Base-by-base conservation (phyloP, 2,329 filamentous ascomycete genomes). In the Fusarium vanettenii region DNA sequence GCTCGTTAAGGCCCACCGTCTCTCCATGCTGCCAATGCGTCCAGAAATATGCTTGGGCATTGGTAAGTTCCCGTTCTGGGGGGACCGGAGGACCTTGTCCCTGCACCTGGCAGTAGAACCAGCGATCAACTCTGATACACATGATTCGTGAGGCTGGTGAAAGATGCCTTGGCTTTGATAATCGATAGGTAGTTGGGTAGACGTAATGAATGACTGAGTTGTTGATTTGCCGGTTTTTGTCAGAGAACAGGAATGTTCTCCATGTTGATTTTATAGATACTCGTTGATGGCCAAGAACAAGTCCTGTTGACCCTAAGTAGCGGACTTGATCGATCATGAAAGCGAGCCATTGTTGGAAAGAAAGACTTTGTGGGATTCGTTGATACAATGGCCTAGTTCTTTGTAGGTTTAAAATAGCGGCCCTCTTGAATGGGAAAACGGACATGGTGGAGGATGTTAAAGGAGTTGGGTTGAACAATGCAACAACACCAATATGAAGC, bases 121-220 rank as follows among this genome's bases (percentile, higher is more conserved):
- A 76, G 8, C 64, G 60, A 20, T 25, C 63, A 20, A 72, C 14
- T 35, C 48, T 64, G 48, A 72, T 76, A 43, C 74, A 76, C 71
- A 76, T 76, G 27, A 14, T 76, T 60, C 50, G 13, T 14, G 45
- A 16, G 9, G 59, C 4, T 35, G 27, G 6, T 29, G 18, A 11
- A 33, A 16, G 14, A n/a, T 35, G 7, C 9, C 7, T 9, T 52
- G 29, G 2, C 31, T 9, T 31, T 60, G 14, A 18, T 43, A 22
- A 48, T 25, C 1, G n/a, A 43, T 57, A 13, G 52, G 22, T 37
- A 20, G 37, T 11, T 60, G 16, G 6, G 27, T 4, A 13, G 8
- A 48, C 7, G 16, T 5, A 41, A 48, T 14, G 31, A 57, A 13
- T 45, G 41, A 29, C 18, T 29, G 60, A 35, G 29, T 16, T 14